Evolutionary conservation across 768 basidiomycete genomes (phyloP), one percentile per base, ranked within the genome.

Genomic region (Mycena chlorophos): DNA sequence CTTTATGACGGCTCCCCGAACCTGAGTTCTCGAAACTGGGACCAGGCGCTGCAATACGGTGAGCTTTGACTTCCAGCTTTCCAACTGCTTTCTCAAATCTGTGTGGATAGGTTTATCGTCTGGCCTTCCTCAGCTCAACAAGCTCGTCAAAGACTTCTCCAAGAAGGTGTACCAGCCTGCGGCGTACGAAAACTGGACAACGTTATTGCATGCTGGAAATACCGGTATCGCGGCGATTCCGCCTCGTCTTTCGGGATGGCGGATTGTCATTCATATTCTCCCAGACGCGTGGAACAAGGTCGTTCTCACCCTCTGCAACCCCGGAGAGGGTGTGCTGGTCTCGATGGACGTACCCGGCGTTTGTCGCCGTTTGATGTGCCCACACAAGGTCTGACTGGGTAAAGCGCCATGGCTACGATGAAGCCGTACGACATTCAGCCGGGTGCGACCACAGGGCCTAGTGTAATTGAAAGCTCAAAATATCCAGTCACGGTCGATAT

Each of bases 341-440:
- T 78, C 79, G 55, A 65, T 94, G 86, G 86, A 83, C 88, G 0
- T 95, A 91, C 66, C 86, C 90, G 1, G 82, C 78, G 57, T 59
- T 23, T 49, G 19, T n/a, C 5, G 5, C 82, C 84, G 0, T 51
- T 78, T 1, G 64, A 71, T n/a, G 40, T 61, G 53, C n/a, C n/a
- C n/a, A n/a, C n/a, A n/a, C 34, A 67, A 71, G 17, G 17, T 5
- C 19, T 49, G 22, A 52, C 22, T 6, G 12, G 23, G 20, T n/a
- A 5, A 23, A 61, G 74, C 22, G 76, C 76, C 2, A 62, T 75
- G 51, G 69, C 71, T 10, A 50, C 69, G 19, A 71, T 74, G 66
- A 45, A 40, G 8, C 79, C 79, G 13, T 66, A 62, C 56, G 75
- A 76, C 26, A 68, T 87, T 37, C 66, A 68, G n/a, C n/a, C n/a